Evolutionary conservation across 78 protist genomes (phyloP).

Genomic region (Dictyostelium discoideum): DNA sequence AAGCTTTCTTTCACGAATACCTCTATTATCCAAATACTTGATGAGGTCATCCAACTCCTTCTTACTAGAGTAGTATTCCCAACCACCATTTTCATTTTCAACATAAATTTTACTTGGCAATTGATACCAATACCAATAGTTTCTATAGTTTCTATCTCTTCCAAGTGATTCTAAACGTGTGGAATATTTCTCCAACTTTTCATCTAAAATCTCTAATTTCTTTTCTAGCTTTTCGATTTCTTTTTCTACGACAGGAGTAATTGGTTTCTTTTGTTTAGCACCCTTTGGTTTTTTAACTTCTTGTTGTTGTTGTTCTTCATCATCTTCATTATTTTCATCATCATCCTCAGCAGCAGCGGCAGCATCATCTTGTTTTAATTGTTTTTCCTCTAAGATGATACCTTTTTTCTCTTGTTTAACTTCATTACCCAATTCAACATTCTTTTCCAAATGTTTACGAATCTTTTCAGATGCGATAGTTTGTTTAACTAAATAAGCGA

Average conservation of each 20-base stretch:
- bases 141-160: constrained; percentile 39
- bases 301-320: background rate
- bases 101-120: constrained; percentile 57
- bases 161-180: constrained; percentile 48
- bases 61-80: constrained; percentile 34
- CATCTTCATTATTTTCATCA: background rate
- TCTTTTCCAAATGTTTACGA: constrained; percentile 53
- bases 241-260: background rate
- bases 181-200: constrained; percentile 34
- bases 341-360: background rate
- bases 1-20: constrained; percentile 51
- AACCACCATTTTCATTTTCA: constrained; percentile 29
- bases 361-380: constrained; percentile 31
- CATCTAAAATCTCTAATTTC: constrained; percentile 27
- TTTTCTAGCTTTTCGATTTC: constrained; percentile 45
- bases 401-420: constrained; percentile 57
- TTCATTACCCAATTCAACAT: constrained; percentile 29
- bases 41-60: constrained; percentile 63
- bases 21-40: constrained; percentile 47
- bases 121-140: constrained; percentile 76
- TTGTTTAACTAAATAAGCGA: constrained; percentile 38
- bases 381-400: constrained; percentile 26
- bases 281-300: background rate
- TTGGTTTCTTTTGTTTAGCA: background rate
- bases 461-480: constrained; percentile 40